A percentile compares a stretch with the other conserved stretches of the same genome.
Conservation (phyloP, 352 stramenopile species). For the Pythium graminicola region DNA sequence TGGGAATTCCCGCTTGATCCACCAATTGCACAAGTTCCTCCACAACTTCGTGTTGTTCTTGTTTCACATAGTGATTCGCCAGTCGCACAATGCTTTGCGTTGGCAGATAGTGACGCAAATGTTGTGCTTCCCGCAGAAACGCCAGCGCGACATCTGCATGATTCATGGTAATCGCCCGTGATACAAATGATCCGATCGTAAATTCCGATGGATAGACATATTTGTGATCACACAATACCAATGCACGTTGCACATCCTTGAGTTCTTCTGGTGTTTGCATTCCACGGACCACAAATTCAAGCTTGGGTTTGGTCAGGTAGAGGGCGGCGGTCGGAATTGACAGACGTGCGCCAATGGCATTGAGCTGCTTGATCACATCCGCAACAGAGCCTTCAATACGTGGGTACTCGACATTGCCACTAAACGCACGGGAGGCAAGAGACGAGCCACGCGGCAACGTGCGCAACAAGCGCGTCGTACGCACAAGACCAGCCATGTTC, state of each 20-base stretch:
- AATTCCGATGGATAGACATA: conserved; percentile 64
- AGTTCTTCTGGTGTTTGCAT: conserved; percentile 74
- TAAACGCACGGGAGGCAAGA: conserved; percentile 47
- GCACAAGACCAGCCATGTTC: conserved; percentile 6
- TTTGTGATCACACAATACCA: conserved; percentile 76
- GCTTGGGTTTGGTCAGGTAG: conserved; percentile 78
- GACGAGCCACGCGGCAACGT: background rate
- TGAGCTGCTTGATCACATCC: conserved; percentile 65
- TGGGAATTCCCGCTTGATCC: conserved; percentile 32
- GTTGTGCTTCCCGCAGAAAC: conserved; percentile 60
- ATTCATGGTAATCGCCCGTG: conserved; percentile 53
- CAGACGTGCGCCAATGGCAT: conserved; percentile 59
- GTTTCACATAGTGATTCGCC: conserved; percentile 50
- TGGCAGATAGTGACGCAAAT: conserved; percentile 69
- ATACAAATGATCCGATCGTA: conserved; percentile 57
- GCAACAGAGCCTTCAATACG: conserved; percentile 66
- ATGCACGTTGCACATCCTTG: conserved; percentile 53
- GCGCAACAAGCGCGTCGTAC: background rate
- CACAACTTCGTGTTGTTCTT: conserved; percentile 44
- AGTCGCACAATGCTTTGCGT: conserved; percentile 74
- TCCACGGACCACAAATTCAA: conserved; percentile 76
- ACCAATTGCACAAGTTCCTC: conserved; percentile 58
- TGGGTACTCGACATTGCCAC: conserved; percentile 77
- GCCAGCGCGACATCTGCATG: conserved; percentile 56
- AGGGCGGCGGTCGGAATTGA: conserved; percentile 72